Base-by-base conservation (phyloP, 148 eudicot species). In the Bassia scoparia region DNA sequence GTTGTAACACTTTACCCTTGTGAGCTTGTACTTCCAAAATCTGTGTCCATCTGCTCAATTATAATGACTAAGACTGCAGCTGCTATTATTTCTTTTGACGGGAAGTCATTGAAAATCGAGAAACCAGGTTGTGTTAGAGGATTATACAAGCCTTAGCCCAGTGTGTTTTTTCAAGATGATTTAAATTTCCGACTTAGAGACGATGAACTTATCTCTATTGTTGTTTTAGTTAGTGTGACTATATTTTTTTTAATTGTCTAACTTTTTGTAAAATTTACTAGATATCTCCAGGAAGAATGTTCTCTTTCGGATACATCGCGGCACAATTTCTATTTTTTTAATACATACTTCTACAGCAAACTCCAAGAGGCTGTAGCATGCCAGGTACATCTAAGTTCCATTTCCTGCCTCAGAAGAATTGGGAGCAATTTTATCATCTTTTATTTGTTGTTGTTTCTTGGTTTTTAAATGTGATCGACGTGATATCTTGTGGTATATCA, bases 331-430 rank as follows among this genome's bases (percentile, higher is more conserved):
- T 87, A 90, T 67, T 86, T 92, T 72, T 96, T 96, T 73, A 92
- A 89, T 74, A 92, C 99, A 55, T 96, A 96, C 77, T 90, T 96
- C 74, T 96, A 96, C 80, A 77, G 81, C 77, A 96, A 92, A 81
- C 87, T 96, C 50, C 85, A 89, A 81, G 84, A 87, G 78, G 92
- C 92, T 44, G 86, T 86, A 61, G 68, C 78, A 60, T 68, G 55
- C 37, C 77, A 86, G 94, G 97, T 91, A 78, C 24, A n/a, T 67
- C 38, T 61, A 68, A 20, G 35, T 9, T 64, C 70, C 34, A 41
- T 60, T 71, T 35, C 52, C 67, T 14, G 24, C 50, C 67, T 21
- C 54, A 27, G 8, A 41, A 0, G 13, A 48, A 33, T 4, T 73
- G 46, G 50, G 34, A 38, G 29, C 53, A 5, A 0, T 23, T 54